phyloP scores from a whole-genome alignment of 2,329 filamentous ascomycete genomes.

The Aureobasidium sp. region DNA sequence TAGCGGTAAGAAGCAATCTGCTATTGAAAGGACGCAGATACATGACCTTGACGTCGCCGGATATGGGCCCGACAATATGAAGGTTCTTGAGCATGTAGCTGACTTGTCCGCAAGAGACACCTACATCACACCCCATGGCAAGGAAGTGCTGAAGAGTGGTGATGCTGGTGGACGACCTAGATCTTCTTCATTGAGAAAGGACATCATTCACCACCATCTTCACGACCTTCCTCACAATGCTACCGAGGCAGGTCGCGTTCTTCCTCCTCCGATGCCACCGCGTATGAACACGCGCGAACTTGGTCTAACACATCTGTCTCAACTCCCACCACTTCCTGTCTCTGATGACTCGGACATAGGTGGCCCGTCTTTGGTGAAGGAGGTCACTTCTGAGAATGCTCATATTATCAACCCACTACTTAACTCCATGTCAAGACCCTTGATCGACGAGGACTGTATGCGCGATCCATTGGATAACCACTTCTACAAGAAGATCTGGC shows the following conservation, averaged over 20 bases:
- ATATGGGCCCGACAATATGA: slow-evolving; percentile 79
- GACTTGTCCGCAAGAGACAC: slow-evolving; percentile 45
- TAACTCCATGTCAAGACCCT: slow-evolving; percentile 75
- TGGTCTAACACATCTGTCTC: slow-evolving; percentile 72
- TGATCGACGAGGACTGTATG: slow-evolving; percentile 94
- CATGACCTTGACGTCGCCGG: slow-evolving; percentile 84
- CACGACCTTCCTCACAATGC: slow-evolving; percentile 17
- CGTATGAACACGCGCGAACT: slow-evolving; percentile 72
- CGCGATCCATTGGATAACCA: slow-evolving; percentile 82
- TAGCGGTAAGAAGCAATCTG: slow-evolving; percentile 64
- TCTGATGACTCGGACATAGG: slow-evolving; percentile 86
- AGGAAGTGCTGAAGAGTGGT: slow-evolving; percentile 68
- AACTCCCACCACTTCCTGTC: slow-evolving; percentile 74
- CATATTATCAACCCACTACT: slow-evolving; percentile 53
- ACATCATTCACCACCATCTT: neutral
- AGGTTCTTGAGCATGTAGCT: slow-evolving; percentile 39
- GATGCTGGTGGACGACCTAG: neutral
- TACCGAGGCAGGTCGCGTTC: slow-evolving; percentile 21
- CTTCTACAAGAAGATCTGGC: slow-evolving; percentile 93
- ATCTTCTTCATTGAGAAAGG: neutral
- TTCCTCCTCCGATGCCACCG: slow-evolving; percentile 67
- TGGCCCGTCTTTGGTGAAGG: slow-evolving; percentile 69
- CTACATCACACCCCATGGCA: slow-evolving; percentile 62
- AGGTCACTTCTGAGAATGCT: slow-evolving; percentile 56
- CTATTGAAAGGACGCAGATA: no score